These are phyloP conservation scores for Brassica napus DNA, from an alignment of 345 rosid species.

Conservation along the genomic window DNA sequence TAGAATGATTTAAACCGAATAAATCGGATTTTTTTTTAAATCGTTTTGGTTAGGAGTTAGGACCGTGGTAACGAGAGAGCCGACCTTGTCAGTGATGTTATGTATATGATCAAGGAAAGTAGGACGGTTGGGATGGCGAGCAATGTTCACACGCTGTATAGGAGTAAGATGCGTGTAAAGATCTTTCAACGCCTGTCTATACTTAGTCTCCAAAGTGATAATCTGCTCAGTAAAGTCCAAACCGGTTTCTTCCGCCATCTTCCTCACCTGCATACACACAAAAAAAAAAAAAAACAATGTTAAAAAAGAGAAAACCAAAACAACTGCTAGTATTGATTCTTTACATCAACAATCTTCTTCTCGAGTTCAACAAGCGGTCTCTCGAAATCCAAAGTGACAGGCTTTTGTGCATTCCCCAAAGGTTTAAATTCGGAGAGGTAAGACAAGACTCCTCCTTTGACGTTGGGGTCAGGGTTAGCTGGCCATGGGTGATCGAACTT, in stretches of 20 bases:
- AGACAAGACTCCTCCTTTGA: slow-evolving; percentile 78
- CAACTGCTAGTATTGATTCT: background rate
- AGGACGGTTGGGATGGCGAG: slow-evolving; percentile 96
- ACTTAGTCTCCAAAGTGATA: slow-evolving; percentile 67
- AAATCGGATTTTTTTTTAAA: too few relatives aligned
- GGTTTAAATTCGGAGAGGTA: slow-evolving; percentile 89
- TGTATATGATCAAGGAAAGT: slow-evolving; percentile 94
- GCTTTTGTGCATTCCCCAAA: slow-evolving; percentile 65
- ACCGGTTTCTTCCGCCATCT: slow-evolving; percentile 92
- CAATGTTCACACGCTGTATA: slow-evolving; percentile 90
- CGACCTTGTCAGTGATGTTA: slow-evolving; percentile 90
- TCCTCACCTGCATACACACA: slow-evolving; percentile 66
- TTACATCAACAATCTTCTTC: slow-evolving; percentile 85
- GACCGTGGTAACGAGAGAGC: slow-evolving; percentile 16
- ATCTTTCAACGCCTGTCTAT: slow-evolving; percentile 83
- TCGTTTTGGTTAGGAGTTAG: too few relatives aligned
- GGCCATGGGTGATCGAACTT: slow-evolving; percentile 97
- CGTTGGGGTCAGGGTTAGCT: slow-evolving; percentile 84
- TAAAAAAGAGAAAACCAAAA: slow-evolving; percentile 15
- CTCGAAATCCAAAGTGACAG: slow-evolving; percentile 85
- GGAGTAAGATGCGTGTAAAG: slow-evolving; percentile 80
- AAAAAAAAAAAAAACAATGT: slow-evolving; percentile 14
- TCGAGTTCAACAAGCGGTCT: slow-evolving; percentile 76
- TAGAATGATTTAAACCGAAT: too few relatives aligned
- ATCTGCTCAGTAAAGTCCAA: slow-evolving; percentile 92